Evolutionary conservation across 345 rosid genomes (phyloP).

Genomic region (Ricinus communis): DNA sequence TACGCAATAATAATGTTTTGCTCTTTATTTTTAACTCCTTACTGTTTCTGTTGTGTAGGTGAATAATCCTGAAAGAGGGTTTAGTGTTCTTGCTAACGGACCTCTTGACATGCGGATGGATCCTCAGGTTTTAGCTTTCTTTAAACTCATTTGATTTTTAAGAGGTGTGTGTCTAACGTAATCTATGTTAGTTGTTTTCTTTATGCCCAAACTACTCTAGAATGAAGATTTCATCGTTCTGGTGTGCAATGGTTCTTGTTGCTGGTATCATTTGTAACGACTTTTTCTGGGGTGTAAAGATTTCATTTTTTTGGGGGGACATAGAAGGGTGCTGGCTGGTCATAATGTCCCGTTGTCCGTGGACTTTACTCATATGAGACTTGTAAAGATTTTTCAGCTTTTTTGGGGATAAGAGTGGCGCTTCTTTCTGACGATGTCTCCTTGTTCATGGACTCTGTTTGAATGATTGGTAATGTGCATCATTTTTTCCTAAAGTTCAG

Average conservation of each 20-base stretch:
- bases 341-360: neutral
- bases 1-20: neutral
- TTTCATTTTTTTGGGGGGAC: neutral
- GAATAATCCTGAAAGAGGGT: slow-evolving; percentile 84
- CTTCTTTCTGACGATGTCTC: neutral
- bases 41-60: slow-evolving; percentile 43
- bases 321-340: neutral
- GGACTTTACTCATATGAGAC: neutral
- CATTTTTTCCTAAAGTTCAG: neutral
- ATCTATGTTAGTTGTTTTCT: neutral
- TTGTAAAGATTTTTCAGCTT: too few relatives aligned
- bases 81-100: slow-evolving; percentile 73
- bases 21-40: neutral
- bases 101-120: slow-evolving; percentile 99
- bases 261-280: too few relatives aligned
- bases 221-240: neutral
- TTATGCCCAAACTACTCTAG: neutral
- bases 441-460: neutral
- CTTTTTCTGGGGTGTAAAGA: too few relatives aligned
- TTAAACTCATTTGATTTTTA: neutral
- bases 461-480: neutral
- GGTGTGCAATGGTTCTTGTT: too few relatives aligned
- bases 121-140: slow-evolving; percentile 56
- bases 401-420: too few relatives aligned
- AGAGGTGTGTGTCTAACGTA: neutral